A percentile compares a stretch with the other conserved stretches of the same genome.
Conservation (phyloP, 352 stramenopile species). For the Peronospora destructor region DNA sequence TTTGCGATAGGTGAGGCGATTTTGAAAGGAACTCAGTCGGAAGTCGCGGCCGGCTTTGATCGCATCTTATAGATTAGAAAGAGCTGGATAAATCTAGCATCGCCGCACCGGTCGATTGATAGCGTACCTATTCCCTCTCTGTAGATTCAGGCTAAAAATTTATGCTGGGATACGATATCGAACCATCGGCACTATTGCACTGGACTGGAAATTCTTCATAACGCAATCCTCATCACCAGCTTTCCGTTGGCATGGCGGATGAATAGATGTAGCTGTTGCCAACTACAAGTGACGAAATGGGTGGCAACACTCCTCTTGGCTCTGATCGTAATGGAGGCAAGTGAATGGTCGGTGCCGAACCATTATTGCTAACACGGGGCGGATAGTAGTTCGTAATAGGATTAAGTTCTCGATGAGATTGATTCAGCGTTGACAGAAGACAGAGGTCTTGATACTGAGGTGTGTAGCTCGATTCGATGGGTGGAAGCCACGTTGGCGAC, state of each 20-base stretch:
- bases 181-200: too few species aligned
- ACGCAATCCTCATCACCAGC: constrained; percentile 6
- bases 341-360: constrained; percentile 6
- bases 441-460: constrained; percentile 22
- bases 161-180: too few species aligned
- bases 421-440: constrained; percentile 7
- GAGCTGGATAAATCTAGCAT: not conserved
- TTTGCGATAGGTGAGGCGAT: not conserved
- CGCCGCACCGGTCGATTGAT: constrained; percentile 2
- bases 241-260: constrained; percentile 5
- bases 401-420: constrained; percentile 3
- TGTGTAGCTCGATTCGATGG: constrained; percentile 11
- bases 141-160: too few species aligned
- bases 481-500: constrained; percentile 11
- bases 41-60: too few species aligned
- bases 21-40: not conserved
- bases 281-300: constrained; percentile 46
- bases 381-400: constrained; percentile 11
- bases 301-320: constrained; percentile 32
- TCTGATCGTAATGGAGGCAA: constrained; percentile 38
- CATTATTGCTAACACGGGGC: not conserved
- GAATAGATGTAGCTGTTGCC: constrained; percentile 8
- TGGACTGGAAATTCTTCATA: too few species aligned
- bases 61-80: too few species aligned
- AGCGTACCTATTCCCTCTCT: constrained; percentile 9